Evolutionary conservation across 305 asterid genomes (phyloP), one percentile per base, ranked within the genome.

Genomic region (Solanum aculeatissimum): DNA sequence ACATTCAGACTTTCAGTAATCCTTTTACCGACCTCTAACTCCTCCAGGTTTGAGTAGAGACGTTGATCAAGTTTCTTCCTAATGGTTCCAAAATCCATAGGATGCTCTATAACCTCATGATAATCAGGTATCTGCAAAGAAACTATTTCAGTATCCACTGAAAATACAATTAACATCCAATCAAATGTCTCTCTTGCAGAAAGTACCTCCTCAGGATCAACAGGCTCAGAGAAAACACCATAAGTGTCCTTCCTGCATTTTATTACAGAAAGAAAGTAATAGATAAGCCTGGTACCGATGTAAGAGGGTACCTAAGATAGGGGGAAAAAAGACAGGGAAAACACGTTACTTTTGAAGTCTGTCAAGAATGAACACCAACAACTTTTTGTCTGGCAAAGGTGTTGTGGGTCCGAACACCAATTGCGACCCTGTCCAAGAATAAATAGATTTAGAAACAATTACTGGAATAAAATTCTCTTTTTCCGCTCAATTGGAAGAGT

Each of bases 311-410:
- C 40, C 40, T 35, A 86, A 69, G 69, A 80, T 83, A 49, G 80
- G 18, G 85, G 85, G 91, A 83, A 27, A 40, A 63, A 13, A 5
- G 66, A 21, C 10, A 4, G 38, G 16, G 42, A 55, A 83, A 32
- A 84, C 25, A 83, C 92, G 80, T 63, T 85, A 94, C 98, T 95
- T 94, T 92, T 95, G 98, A 86, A 95, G 97, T 86, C 97, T 95
- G 90, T 95, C 98, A 88, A 95, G 97, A 89, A 95, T 91, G 92
- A 93, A 93, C 83, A 91, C 84, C 95, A 95, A 82, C 91, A 93
- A 84, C 94, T 91, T 94, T 91, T 92, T 94, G 89, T 95, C 98
- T 90, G 98, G 97, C 93, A 95, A 94, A 90, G 94, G 91, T 81
- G 94, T 88, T 62, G 95, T 90, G 98, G 97, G 95, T 63, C 96